Evolutionary conservation across 2,329 filamentous ascomycete species (phyloP), one percentile per base, ranked within the genome.

Genomic region (Penicillium griseofulvum): DNA sequence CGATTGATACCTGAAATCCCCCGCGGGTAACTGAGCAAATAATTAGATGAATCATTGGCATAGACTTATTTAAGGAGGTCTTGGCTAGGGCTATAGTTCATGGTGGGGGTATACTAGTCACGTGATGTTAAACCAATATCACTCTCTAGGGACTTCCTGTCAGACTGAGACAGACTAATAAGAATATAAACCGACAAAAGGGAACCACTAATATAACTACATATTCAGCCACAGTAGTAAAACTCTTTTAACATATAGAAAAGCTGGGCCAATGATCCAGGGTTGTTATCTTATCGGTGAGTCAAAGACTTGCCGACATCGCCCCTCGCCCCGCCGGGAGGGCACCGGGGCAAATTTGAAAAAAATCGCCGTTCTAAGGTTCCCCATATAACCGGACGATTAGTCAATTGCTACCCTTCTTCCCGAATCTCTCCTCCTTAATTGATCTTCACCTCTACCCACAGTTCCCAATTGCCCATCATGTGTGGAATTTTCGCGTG

Each of bases 401-500:
- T 64, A 58, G 56, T 59, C 58, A 64, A 65, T 63, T 63, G 29
- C 16, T 26, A 33, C 49, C 57, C 53, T 46, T 49, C 39, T 53
- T 52, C 53, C 31, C 31, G 31, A 34, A 1, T 52, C 28, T 41
- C n/a, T 22, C 41, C 52, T 44, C 46, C 48, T 52, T 33, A 55
- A 58, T 57, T 62, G 46, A 50, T 43, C 26, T 63, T 54, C 44
- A 42, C 16, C 31, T 42, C 47, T 44, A 37, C 22, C 26, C 26
- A 39, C 28, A 54, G 34, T 42, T 28, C 36, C 26, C 53, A 61
- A 57, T 59, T 70, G 74, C 71, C 62, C 81, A 88, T 75, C 68
- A 96, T 96, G 91, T 96, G 91, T 87, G 91, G 91, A 77, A 96
- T 97, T 72, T 97, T 97, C 77, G 92, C 91, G 69, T 97, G 92